phyloP scores from a whole-genome alignment of 2,329 filamentous ascomycete species.

The Pezicula neosporulosa region DNA sequence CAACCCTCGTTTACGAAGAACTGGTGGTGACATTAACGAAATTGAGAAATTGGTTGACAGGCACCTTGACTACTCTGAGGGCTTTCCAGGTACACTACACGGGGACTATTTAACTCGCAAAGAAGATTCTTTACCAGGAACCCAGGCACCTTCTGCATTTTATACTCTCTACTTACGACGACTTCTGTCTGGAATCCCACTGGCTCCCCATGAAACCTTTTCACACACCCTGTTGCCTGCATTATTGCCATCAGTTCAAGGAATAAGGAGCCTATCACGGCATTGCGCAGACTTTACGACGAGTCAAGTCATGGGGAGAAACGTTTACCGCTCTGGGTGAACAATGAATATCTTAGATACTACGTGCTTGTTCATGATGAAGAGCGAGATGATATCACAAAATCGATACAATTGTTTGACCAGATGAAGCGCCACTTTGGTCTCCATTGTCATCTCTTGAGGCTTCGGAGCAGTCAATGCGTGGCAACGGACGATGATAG shows the following conservation, averaged over 20 bases:
- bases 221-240: slow-evolving; percentile 88
- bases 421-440: slow-evolving; percentile 99
- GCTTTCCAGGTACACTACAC: slow-evolving; percentile 20
- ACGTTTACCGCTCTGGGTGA: slow-evolving; percentile 78
- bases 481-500: slow-evolving; percentile 90
- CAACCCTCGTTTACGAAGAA: slow-evolving; percentile 20
- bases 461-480: slow-evolving; percentile 80
- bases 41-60: slow-evolving; percentile 79
- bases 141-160: slow-evolving; percentile 63
- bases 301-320: slow-evolving; percentile 77
- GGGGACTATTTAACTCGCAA: slow-evolving; percentile 35
- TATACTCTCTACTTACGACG: slow-evolving; percentile 83
- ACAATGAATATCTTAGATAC: slow-evolving; percentile 89
- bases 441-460: slow-evolving; percentile 86
- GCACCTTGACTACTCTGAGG: slow-evolving; percentile 74
- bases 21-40: slow-evolving; percentile 55
- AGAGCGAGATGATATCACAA: slow-evolving; percentile 86
- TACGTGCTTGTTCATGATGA: slow-evolving; percentile 97
- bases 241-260: slow-evolving; percentile 93
- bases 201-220: slow-evolving; percentile 88
- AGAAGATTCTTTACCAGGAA: slow-evolving; percentile 22
- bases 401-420: slow-evolving; percentile 88
- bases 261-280: slow-evolving; percentile 79
- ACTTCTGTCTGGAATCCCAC: slow-evolving; percentile 72
- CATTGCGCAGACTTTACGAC: slow-evolving; percentile 77